phyloP scores from a whole-genome alignment of 129 eudicot species.

The Glebionis coronaria region DNA sequence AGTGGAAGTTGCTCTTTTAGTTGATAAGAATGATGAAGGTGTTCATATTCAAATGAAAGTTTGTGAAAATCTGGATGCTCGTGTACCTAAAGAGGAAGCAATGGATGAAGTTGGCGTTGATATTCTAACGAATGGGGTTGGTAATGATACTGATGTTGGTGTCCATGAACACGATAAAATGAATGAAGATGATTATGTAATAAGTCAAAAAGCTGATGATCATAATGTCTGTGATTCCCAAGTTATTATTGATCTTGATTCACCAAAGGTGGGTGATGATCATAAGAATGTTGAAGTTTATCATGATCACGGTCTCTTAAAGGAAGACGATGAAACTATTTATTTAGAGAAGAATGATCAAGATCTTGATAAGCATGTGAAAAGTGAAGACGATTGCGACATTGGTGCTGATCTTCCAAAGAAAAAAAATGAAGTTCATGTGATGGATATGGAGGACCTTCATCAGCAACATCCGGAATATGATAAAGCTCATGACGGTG shows the following conservation, averaged over 20 bases:
- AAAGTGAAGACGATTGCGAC: background rate
- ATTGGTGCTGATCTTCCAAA: background rate
- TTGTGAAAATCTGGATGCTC: background rate
- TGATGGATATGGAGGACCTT: slow-evolving; percentile 9
- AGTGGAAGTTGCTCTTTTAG: background rate
- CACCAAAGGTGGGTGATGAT: slow-evolving; percentile 5
- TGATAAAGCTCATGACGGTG: too few relatives aligned
- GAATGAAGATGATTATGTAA: background rate
- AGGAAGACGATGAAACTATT: background rate
- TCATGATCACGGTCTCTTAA: slow-evolving; percentile 1
- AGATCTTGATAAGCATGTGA: background rate
- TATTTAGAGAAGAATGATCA: background rate
- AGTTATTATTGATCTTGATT: background rate
- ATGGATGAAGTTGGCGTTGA: background rate
- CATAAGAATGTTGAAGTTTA: background rate
- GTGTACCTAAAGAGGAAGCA: background rate
- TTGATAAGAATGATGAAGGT: background rate
- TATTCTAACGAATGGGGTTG: background rate
- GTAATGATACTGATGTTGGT: background rate
- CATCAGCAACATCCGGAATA: too few relatives aligned
- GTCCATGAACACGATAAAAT: background rate
- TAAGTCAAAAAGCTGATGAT: background rate
- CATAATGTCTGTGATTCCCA: background rate
- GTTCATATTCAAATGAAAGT: background rate
- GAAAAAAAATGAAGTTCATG: background rate